Conservation (phyloP, 768 basidiomycete species). For the Mycena galopus region DNA sequence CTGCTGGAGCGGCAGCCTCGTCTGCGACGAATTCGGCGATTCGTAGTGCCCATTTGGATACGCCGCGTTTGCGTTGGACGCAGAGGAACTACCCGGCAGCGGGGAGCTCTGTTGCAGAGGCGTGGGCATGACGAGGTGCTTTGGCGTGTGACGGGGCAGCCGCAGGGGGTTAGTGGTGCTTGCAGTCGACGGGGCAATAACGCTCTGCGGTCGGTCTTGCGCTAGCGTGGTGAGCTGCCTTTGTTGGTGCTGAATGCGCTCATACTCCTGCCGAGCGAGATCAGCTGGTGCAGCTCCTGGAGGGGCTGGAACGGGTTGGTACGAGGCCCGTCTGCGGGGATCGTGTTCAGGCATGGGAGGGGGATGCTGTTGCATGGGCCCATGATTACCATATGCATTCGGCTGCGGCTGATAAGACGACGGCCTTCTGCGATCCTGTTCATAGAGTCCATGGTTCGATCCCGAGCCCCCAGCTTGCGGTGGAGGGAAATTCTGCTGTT, state of each 20-base stretch:
- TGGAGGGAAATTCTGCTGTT: conserved; percentile 7
- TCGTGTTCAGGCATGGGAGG: conserved; percentile 16
- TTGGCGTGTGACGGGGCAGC: conserved; percentile 62
- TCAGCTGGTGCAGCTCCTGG: conserved; percentile 13
- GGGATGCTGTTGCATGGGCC: background rate
- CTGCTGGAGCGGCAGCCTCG: conserved; percentile 29
- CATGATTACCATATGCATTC: background rate
- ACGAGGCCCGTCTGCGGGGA: conserved; percentile 16
- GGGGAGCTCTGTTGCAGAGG: conserved; percentile 62
- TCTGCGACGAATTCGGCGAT: conserved; percentile 31
- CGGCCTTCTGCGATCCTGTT: conserved; percentile 16
- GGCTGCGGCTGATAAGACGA: conserved; percentile 22
- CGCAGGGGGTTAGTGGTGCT: conserved; percentile 30
- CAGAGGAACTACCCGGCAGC: conserved; percentile 7
- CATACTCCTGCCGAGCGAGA: conserved; percentile 6
- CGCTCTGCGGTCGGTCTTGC: conserved; percentile 22
- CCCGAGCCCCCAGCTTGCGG: background rate
- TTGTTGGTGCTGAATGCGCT: conserved; percentile 5
- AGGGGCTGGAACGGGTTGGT: conserved; percentile 8
- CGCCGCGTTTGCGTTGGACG: background rate
- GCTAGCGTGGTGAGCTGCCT: background rate
- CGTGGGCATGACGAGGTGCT: conserved; percentile 80
- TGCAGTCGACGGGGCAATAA: conserved; percentile 30
- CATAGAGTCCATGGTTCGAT: conserved; percentile 5
- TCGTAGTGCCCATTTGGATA: conserved; percentile 17